A percentile compares a stretch with the other conserved stretches of the same genome.
These are phyloP conservation scores for Dictyostelium capitatum DNA, from an alignment of 78 protist species.

Conservation along the genomic window DNA sequence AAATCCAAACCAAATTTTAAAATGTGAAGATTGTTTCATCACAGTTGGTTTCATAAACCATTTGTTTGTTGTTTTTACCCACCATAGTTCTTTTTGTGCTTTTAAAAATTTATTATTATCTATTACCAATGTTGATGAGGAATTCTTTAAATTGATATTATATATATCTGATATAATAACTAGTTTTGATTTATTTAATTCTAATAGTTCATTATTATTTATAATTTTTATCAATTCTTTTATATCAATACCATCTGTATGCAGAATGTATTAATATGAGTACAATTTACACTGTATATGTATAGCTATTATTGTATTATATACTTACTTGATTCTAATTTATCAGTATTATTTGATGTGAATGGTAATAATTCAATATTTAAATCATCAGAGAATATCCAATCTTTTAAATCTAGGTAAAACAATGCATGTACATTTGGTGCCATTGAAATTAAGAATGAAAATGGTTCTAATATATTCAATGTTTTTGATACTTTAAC, in stretches of 20 bases:
- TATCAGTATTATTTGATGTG: not conserved
- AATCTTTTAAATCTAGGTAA: constrained; percentile 36
- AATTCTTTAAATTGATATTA: constrained; percentile 6
- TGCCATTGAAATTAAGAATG: constrained; percentile 32
- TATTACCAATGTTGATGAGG: not conserved
- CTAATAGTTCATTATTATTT: not conserved
- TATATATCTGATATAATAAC: constrained; percentile 1
- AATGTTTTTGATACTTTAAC: constrained; percentile 23
- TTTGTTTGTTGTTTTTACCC: constrained; percentile 39
- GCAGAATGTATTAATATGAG: not conserved
- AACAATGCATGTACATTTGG: constrained; percentile 17
- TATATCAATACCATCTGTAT: constrained; percentile 1
- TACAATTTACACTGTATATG: not conserved
- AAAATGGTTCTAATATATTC: constrained; percentile 40
- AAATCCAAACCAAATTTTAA: constrained; percentile 63
- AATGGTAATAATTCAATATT: constrained; percentile 2
- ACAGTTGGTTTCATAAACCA: constrained; percentile 33
- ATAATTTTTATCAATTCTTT: not conserved
- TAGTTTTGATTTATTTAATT: not conserved
- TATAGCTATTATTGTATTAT: not conserved
- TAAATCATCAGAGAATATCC: constrained; percentile 2
- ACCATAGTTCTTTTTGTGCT: constrained; percentile 62
- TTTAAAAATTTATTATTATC: constrained; percentile 39
- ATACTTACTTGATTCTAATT: constrained; percentile 23
- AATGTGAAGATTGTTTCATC: not conserved